Conservation (phyloP, 345 rosid genomes). For the Eucalyptus erythrocorys region DNA sequence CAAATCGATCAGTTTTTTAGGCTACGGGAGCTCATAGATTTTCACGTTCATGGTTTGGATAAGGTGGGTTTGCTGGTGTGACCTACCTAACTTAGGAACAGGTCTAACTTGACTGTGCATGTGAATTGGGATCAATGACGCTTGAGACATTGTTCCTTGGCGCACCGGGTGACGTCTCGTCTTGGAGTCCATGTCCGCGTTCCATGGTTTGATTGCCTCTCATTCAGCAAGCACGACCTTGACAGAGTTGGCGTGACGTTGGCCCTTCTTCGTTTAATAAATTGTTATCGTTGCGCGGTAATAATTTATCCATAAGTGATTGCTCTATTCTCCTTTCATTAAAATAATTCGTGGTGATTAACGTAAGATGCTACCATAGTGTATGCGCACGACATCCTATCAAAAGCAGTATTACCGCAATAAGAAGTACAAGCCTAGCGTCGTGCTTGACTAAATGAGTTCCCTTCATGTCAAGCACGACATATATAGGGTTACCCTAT, state of each 20-base stretch:
- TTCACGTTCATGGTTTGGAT: not conserved
- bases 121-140: not conserved
- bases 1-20: not conserved
- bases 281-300: not conserved
- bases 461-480: not conserved
- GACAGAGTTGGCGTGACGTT: not conserved
- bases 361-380: not conserved
- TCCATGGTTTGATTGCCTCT: not conserved
- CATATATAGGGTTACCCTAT: not conserved
- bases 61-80: not conserved
- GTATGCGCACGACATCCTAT: not conserved
- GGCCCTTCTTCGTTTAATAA: not conserved
- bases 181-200: not conserved
- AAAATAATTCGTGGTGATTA: not conserved
- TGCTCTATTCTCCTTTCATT: not conserved
- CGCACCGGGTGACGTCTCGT: not conserved
- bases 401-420: not conserved
- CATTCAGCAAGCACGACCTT: not conserved
- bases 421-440: not conserved
- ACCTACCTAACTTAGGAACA: not conserved
- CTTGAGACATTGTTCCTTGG: not conserved
- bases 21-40: not conserved
- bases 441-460: not conserved
- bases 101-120: not conserved
- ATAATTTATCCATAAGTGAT: not conserved